phyloP scores from a whole-genome alignment of 805 yeast genomes.

The Pichia paraexigua region DNA sequence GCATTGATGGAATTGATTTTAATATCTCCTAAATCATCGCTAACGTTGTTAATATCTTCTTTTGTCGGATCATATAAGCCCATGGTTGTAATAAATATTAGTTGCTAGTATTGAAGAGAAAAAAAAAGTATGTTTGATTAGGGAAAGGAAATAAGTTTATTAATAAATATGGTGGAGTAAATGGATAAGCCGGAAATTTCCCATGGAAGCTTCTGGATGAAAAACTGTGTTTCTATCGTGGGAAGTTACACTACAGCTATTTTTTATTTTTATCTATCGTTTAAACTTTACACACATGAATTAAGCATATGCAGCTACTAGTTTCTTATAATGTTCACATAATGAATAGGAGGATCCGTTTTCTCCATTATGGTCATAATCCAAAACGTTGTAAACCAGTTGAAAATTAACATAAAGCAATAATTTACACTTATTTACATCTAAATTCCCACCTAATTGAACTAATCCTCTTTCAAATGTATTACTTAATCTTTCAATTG shows the following conservation, averaged over 20 bases:
- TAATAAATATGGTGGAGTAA: no score
- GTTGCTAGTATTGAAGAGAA: no score
- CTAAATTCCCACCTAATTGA: conserved; percentile 47
- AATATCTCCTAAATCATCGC: neutral
- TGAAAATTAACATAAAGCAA: conserved; percentile 70
- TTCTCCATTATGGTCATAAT: neutral
- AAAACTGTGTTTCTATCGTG: no score
- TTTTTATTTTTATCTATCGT: neutral
- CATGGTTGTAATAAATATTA: neutral
- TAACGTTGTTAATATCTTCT: neutral
- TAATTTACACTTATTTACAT: conserved; percentile 45
- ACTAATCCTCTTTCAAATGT: conserved; percentile 78
- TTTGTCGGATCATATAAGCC: conserved; percentile 11
- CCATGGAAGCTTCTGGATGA: no score
- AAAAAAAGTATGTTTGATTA: no score
- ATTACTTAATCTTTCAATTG: conserved; percentile 60
- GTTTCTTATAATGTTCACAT: neutral
- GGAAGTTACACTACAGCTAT: no score
- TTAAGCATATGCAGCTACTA: neutral
- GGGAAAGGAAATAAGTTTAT: no score
- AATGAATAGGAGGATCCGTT: neutral
- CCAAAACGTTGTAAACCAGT: conserved; percentile 49
- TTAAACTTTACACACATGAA: neutral
- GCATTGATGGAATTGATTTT: conserved; percentile 2
- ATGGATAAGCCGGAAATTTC: no score